These are phyloP conservation scores for Aspergillus quadricinctus DNA, from an alignment of 2,329 filamentous ascomycete genomes.

Conservation along the genomic window DNA sequence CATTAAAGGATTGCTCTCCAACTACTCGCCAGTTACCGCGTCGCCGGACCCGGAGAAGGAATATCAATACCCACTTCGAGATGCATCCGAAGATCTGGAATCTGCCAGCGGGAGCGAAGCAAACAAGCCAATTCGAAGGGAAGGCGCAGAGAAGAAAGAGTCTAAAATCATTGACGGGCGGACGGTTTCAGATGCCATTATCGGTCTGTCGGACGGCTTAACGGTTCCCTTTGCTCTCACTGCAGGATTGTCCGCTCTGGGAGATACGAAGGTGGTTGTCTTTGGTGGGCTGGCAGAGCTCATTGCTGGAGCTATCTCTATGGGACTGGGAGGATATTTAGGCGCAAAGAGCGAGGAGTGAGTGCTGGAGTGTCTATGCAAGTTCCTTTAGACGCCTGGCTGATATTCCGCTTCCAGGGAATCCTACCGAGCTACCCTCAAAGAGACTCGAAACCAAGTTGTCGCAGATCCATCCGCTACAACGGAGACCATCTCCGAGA, in stretches of 20 bases:
- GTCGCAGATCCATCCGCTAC: constrained; percentile 27
- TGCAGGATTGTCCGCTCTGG: constrained; percentile 60
- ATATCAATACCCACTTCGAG: constrained; percentile 11
- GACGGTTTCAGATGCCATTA: constrained; percentile 57
- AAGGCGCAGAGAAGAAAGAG: constrained; percentile 20
- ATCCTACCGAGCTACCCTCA: constrained; percentile 37
- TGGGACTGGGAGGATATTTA: constrained; percentile 72
- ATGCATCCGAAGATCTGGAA: constrained; percentile 11
- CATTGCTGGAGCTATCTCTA: constrained; percentile 70
- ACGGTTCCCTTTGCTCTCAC: constrained; percentile 77
- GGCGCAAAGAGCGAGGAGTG: constrained; percentile 51
- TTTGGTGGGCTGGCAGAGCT: constrained; percentile 71
- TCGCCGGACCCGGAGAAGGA: constrained; percentile 27
- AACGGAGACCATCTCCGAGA: constrained; percentile 30
- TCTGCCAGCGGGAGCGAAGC: constrained; percentile 13
- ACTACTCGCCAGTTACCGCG: constrained; percentile 21
- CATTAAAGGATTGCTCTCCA: constrained; percentile 26
- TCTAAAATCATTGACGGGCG: constrained; percentile 32
- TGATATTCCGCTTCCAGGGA: constrained; percentile 21
- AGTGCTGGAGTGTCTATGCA: constrained; percentile 6
- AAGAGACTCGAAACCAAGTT: constrained; percentile 31
- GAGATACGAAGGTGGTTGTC: constrained; percentile 63
- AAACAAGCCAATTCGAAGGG: constrained; percentile 5
- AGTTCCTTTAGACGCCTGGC: background rate
- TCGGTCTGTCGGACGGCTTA: constrained; percentile 73